These are phyloP conservation scores for Nemania serpens DNA, from an alignment of 2,329 filamentous ascomycete genomes.

Conservation along the genomic window DNA sequence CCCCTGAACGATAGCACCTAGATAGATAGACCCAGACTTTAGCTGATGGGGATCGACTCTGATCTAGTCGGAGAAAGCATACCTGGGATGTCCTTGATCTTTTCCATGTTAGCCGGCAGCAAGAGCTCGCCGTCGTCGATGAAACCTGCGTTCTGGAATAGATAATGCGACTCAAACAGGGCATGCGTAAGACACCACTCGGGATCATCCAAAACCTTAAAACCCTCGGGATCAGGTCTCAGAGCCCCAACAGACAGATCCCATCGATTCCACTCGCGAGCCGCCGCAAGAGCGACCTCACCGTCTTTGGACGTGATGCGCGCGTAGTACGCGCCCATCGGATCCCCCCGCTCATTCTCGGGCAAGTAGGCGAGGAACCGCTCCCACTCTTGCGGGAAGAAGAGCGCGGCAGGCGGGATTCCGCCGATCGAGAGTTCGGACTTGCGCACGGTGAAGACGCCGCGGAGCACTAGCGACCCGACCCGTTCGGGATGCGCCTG, in stretches of 20 bases:
- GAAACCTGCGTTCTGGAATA: constrained; percentile 14
- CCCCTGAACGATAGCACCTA: constrained; percentile 25
- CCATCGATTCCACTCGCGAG: constrained; percentile 21
- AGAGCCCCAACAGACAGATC: constrained; percentile 11
- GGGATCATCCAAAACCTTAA: constrained; percentile 7
- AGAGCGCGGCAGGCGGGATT: constrained; percentile 10
- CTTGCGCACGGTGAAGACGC: constrained; percentile 16
- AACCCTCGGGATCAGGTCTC: neutral
- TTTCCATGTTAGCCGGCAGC: constrained; percentile 21
- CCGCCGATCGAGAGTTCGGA: neutral
- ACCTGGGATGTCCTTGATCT: constrained; percentile 28
- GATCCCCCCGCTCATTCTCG: constrained; percentile 18
- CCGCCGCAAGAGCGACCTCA: neutral
- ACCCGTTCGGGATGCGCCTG: constrained; percentile 47
- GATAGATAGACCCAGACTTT: neutral
- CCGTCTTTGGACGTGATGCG: constrained; percentile 20
- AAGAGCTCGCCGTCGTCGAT: constrained; percentile 25
- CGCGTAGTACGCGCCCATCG: constrained; percentile 10
- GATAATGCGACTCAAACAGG: constrained; percentile 22
- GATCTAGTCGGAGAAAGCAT: neutral
- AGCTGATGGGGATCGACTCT: neutral
- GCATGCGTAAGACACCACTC: constrained; percentile 26
- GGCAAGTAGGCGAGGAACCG: constrained; percentile 14
- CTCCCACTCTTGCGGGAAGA: constrained; percentile 27
- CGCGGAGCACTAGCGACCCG: constrained; percentile 33